Conservation (phyloP, 2,329 filamentous ascomycete species). For the Cryphonectria radicalis region DNA sequence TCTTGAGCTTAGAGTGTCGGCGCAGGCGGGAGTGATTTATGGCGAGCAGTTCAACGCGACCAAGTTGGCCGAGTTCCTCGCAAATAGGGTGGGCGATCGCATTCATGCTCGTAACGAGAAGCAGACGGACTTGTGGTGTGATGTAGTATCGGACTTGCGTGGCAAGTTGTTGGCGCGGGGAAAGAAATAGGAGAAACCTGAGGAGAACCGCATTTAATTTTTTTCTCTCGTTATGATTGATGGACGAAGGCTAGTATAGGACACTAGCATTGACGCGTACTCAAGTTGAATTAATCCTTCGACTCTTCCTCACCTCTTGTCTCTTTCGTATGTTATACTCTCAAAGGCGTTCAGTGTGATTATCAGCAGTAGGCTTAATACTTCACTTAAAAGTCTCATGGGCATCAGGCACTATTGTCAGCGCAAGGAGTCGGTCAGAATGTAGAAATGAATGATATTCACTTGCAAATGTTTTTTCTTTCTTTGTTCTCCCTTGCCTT, state of each 20-base stretch:
- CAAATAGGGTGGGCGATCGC: conserved; percentile 53
- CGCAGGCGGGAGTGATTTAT: conserved; percentile 69
- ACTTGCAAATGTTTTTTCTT: not conserved
- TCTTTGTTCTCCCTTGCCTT: not conserved
- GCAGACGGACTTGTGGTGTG: conserved; percentile 53
- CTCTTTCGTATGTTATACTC: not conserved
- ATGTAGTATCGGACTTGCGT: conserved; percentile 59
- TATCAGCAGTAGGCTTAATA: not conserved
- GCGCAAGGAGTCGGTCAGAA: not conserved
- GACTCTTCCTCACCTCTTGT: not conserved
- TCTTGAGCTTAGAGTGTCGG: conserved; percentile 58
- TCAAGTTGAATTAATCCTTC: not conserved
- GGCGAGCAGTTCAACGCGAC: conserved; percentile 77
- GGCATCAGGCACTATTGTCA: not conserved
- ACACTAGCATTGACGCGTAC: not conserved
- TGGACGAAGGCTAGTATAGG: not conserved
- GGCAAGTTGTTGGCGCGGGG: conserved; percentile 60
- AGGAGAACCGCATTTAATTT: not conserved
- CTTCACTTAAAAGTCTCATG: not conserved
- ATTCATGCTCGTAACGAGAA: conserved; percentile 41
- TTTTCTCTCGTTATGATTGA: not conserved
- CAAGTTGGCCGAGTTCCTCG: conserved; percentile 75
- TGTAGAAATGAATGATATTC: not conserved
- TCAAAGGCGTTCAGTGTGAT: too few species aligned
- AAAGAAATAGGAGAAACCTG: conserved; percentile 45